Evolutionary conservation across 495 filamentous ascomycete species (phyloP).

Genomic region (Aspergillus ostianus): DNA sequence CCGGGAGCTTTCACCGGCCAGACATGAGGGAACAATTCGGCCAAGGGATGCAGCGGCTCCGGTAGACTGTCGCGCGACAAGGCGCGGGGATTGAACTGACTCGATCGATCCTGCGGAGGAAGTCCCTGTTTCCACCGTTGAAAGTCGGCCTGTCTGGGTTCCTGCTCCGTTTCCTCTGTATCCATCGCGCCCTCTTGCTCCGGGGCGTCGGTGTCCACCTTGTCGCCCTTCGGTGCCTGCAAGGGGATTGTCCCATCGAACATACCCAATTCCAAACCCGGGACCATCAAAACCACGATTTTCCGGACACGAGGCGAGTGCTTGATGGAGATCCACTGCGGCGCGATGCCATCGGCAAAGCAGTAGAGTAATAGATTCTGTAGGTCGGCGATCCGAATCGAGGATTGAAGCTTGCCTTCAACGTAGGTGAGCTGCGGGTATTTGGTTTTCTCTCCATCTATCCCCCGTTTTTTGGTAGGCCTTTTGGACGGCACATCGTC

Average conservation of each 20-base stretch:
- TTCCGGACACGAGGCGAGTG: constrained; percentile 75
- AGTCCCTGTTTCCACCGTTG: constrained; percentile 44
- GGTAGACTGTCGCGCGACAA: constrained; percentile 63
- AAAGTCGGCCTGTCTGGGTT: constrained; percentile 33
- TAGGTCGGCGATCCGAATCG: constrained; percentile 74
- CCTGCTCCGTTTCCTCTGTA: constrained; percentile 16
- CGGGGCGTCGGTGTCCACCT: constrained; percentile 17
- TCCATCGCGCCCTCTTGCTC: constrained; percentile 10
- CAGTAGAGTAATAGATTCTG: constrained; percentile 85
- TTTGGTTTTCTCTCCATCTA: constrained; percentile 60
- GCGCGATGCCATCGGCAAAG: constrained; percentile 77
- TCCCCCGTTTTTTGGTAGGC: constrained; percentile 37
- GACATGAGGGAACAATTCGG: constrained; percentile 79
- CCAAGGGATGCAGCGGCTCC: constrained; percentile 62
- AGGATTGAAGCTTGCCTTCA: constrained; percentile 64
- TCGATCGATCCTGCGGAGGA: constrained; percentile 37
- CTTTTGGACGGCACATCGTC: constrained; percentile 11
- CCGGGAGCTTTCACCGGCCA: constrained; percentile 89
- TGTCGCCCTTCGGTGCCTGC: constrained; percentile 28
- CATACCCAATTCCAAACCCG: constrained; percentile 86
- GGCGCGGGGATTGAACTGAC: constrained; percentile 68
- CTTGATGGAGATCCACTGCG: constrained; percentile 82
- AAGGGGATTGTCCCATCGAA: constrained; percentile 69
- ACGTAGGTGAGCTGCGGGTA: constrained; percentile 75
- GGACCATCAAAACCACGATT: constrained; percentile 90